Percentiles rank a stretch among this genome's conserved stretches.
Evolutionary conservation across 2,329 filamentous ascomycete genomes (phyloP).

Genomic region (Alternaria conjuncta): DNA sequence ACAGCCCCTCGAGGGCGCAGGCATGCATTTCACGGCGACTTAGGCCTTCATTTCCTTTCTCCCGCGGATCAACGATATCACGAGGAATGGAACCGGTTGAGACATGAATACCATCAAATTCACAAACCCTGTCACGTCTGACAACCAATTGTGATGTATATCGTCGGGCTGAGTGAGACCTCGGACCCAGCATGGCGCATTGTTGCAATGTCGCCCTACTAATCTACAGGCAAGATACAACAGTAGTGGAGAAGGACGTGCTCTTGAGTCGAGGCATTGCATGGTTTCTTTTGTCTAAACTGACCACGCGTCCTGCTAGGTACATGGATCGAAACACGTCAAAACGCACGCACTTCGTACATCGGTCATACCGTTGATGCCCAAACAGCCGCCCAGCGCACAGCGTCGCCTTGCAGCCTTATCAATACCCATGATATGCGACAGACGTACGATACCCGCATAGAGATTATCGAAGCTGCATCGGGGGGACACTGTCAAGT

Average conservation of each 20-base stretch:
- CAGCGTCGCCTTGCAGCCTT: no score
- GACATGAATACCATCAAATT: constrained; percentile 41
- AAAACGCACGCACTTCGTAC: background rate
- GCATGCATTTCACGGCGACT: constrained; percentile 40
- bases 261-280: background rate
- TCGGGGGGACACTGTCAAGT: background rate
- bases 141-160: constrained; percentile 3
- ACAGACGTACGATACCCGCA: background rate
- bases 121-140: constrained; percentile 24
- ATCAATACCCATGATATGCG: background rate
- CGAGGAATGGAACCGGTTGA: constrained; percentile 40
- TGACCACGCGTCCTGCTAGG: background rate
- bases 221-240: background rate
- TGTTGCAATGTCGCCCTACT: background rate
- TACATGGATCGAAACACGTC: background rate
- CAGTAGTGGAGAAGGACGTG: background rate
- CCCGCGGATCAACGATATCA: constrained; percentile 39
- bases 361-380: background rate
- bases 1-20: constrained; percentile 29
- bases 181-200: background rate
- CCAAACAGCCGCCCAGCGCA: background rate
- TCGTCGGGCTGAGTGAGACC: background rate
- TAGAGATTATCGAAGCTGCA: background rate
- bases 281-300: background rate
- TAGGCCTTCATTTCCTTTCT: constrained; percentile 36